Evolutionary conservation across 2,329 filamentous ascomycete genomes (phyloP), one percentile per base, ranked within the genome.

Genomic region (Nothophoma quercina): DNA sequence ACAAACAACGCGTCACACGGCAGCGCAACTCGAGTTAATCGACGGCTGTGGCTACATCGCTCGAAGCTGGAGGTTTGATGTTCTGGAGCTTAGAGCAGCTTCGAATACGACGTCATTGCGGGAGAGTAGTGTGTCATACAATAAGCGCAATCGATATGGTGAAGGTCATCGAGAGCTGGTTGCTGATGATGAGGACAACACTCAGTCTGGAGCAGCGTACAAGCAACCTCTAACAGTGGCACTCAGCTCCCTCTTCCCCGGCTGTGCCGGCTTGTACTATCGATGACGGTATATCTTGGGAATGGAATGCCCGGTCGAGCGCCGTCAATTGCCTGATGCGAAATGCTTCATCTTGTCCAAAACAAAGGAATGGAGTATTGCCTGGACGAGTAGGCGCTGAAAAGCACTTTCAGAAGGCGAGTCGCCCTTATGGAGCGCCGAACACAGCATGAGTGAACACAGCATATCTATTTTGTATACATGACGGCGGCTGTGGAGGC

Each of bases 401-500:
- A 7, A 38, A 38, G 50, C 43, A 34, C 38, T 39, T 25, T 28
- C 38, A 12, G 22, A 18, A 32, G 43, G 50, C 50, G 50, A 43
- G 22, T 48, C 50, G 50, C 50, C 33, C 16, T 43, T 38, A 25
- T 10, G 21, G 50, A 42, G 43, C 35, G 30, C 30, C 21, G 38
- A 10, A 26, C 36, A 48, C 44, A 35, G 22, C 50, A 53, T 48
- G 32, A 38, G 16, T 42, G 43, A 39, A 44, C 32, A 53, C 43
- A 43, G 28, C 33, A 48, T 44, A 5, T 53, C 22, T 53, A 39
- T 43, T 44, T 45, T 44, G 33, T 16, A 10, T 22, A 16, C 44
- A 28, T 29, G 44, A 30, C 43, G 50, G 50, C 50, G 50, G 50
- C 50, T 48, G 50, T 48, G 38, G 39, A 47, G 38, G 49, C 30